Base-by-base conservation (phyloP, 2,329 filamentous ascomycete species). In the Diaporthe citrichinensis region DNA sequence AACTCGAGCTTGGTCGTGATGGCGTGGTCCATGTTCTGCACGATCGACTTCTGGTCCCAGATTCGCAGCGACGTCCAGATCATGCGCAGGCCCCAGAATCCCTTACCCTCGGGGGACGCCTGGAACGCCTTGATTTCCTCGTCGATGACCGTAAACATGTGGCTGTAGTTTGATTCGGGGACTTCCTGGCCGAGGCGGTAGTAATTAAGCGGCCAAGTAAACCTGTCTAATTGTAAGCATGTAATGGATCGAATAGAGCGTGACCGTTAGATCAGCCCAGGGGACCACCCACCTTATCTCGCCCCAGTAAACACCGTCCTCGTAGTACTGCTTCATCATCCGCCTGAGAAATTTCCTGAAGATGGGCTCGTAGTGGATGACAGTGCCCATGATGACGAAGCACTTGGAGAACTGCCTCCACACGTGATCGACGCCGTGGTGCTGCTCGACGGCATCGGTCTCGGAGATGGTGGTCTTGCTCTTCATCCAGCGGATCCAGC, bases 311-410 rank as follows among this genome's bases (percentile, higher is more conserved):
- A 98, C 91, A 6, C 95, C 95, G 82, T 99, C 96, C 5, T 91
- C 91, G n/a, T 92, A 88, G 31, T 98, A 87, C 65, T 93, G 89
- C 67, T 86, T 86, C 83, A 98, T 91, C 79, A 98, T 88, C 31
- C 91, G 89, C 39, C 90, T 91, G 76, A 98, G 85, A 80, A 95
- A 97, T 25, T 88, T 87, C 34, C 95, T 91, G 85, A 94, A 96
- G 77, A 98, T 94, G 20, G 96, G 96, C 84, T 98, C 96, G 84
- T 98, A 98, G 84, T 94, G 94, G 67, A 98, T 88, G 71, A 98
- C 90, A 23, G 92, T 93, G 55, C 91, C 90, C 59, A 96, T 88
- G 5, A 96, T 90, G 3, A 89, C 85, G 84, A 98, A 98, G 77
- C 93, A 94, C 59, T 90, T 91, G 68, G 85, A 86, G 84, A 98